Conservation (phyloP, 2,329 filamentous ascomycete species). For the Monilinia aucupariae region DNA sequence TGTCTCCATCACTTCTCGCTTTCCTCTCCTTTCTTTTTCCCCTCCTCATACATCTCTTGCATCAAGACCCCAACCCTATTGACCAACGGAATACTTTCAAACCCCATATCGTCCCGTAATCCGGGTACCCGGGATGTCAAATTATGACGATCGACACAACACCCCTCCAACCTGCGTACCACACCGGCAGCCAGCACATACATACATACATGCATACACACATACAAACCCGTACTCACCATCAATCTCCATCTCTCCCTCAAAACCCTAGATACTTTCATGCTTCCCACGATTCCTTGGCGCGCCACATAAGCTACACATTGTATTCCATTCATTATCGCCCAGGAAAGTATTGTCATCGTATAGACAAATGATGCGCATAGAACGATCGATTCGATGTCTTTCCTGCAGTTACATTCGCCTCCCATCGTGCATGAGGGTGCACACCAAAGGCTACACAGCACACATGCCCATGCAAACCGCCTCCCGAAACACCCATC, state of each 20-base stretch:
- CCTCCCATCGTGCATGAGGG: neutral
- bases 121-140: neutral
- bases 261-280: neutral
- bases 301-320: neutral
- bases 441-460: neutral
- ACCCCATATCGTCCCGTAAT: neutral
- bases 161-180: neutral
- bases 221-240: neutral
- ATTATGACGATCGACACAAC: neutral
- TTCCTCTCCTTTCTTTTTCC: neutral
- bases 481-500: slow-evolving; percentile 1
- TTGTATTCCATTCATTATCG: neutral
- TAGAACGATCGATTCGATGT: neutral
- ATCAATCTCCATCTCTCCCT: neutral
- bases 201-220: neutral
- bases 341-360: neutral
- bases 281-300: neutral
- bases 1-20: neutral
- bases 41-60: neutral
- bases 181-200: slow-evolving; percentile 7
- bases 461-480: neutral
- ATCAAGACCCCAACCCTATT: neutral
- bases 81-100: neutral
- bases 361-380: neutral
- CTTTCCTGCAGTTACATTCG: neutral